phyloP scores from a whole-genome alignment of 345 rosid species.

The Chamaenerion angustifolium region DNA sequence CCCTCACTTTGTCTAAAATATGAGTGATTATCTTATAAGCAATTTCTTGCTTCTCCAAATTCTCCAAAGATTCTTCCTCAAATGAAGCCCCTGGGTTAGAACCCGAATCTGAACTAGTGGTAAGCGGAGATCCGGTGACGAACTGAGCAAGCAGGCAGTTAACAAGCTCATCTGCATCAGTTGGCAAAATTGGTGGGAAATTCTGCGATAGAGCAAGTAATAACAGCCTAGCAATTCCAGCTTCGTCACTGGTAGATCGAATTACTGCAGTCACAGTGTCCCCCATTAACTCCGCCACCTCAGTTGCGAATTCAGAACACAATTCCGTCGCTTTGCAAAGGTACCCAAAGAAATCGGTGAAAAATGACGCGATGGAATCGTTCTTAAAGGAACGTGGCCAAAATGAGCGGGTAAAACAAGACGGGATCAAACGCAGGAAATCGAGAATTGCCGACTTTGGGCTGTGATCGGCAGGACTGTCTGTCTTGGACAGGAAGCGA shows the following conservation, averaged over 20 bases:
- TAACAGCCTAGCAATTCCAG: constrained; percentile 43
- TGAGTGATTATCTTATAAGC: constrained; percentile 73
- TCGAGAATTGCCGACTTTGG: constrained; percentile 50
- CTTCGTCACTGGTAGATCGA: constrained; percentile 21
- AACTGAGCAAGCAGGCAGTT: constrained; percentile 58
- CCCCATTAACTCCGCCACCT: constrained; percentile 55
- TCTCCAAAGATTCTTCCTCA: constrained; percentile 79
- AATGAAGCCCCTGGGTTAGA: constrained; percentile 48
- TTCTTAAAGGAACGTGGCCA: constrained; percentile 73
- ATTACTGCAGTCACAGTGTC: constrained; percentile 48
- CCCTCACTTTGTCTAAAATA: constrained; percentile 45
- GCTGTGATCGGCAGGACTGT: constrained; percentile 30
- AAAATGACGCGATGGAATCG: constrained; percentile 50
- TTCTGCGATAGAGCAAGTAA: constrained; percentile 54
- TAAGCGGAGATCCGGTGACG: background rate
- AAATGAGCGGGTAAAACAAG: constrained; percentile 54
- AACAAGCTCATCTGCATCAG: constrained; percentile 61
- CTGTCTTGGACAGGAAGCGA: constrained; percentile 56
- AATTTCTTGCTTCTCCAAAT: constrained; percentile 86
- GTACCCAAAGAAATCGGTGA: constrained; percentile 50
- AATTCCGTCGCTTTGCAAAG: constrained; percentile 32
- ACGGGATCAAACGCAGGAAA: constrained; percentile 55
- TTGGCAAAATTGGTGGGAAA: constrained; percentile 49
- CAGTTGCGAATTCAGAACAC: constrained; percentile 47
- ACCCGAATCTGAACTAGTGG: constrained; percentile 16